phyloP scores from a whole-genome alignment of 2,329 filamentous ascomycete species.

The Botrytis cinerea region DNA sequence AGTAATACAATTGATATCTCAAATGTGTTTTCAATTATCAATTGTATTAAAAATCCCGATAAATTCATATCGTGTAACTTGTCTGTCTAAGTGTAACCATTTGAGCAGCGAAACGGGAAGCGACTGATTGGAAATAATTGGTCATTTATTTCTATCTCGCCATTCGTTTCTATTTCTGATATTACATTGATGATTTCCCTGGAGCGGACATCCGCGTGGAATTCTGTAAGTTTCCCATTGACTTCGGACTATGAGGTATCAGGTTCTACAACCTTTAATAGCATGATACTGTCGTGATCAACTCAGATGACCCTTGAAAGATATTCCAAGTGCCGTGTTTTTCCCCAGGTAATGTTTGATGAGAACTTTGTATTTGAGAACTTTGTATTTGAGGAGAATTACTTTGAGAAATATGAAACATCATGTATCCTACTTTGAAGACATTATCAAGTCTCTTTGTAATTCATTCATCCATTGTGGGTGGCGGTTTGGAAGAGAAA shows the following conservation, averaged over 20 bases:
- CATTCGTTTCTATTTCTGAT: slow-evolving; percentile 8
- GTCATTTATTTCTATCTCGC: no score
- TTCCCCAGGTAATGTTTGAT: slow-evolving; percentile 12
- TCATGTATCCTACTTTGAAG: slow-evolving; percentile 16
- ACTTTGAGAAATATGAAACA: slow-evolving; percentile 14
- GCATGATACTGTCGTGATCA: slow-evolving; percentile 18
- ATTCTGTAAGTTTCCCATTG: slow-evolving; percentile 20
- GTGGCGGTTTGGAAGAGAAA: neutral
- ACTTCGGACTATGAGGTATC: slow-evolving; percentile 16
- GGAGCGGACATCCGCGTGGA: slow-evolving; percentile 22
- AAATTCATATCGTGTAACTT: neutral
- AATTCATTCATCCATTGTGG: neutral
- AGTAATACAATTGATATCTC: slow-evolving; percentile 3
- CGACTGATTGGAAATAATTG: slow-evolving; percentile 19
- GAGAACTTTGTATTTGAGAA: no score
- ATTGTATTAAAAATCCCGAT: slow-evolving; percentile 1
- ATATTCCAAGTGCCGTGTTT: slow-evolving; percentile 2
- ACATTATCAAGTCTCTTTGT: neutral
- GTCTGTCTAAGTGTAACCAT: slow-evolving; percentile 17
- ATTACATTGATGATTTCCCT: slow-evolving; percentile 14
- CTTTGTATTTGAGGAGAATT: neutral
- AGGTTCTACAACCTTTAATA: slow-evolving; percentile 24
- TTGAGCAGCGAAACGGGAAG: slow-evolving; percentile 24
- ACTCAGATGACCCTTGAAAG: slow-evolving; percentile 17
- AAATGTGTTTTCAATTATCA: neutral